Evolutionary conservation across 1,284 basidiomycete species (phyloP).

Genomic region (Tilletia setariae): DNA sequence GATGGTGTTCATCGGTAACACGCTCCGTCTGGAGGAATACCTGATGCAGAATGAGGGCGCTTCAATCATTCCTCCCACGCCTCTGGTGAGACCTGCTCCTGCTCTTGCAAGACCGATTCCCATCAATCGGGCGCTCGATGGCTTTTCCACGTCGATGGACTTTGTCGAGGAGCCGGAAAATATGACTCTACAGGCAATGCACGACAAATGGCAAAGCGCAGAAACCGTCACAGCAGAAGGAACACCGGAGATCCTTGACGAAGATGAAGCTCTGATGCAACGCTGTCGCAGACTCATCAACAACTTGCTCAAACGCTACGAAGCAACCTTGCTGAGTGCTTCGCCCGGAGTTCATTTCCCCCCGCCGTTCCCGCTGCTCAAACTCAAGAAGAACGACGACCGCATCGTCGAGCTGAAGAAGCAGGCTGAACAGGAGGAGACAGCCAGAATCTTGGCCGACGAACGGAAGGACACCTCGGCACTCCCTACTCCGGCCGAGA

Average conservation of each 20-base stretch:
- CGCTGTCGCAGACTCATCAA: slow-evolving; percentile 21
- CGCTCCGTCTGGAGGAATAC: slow-evolving; percentile 88
- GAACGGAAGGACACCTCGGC: slow-evolving; percentile 8
- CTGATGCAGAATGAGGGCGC: slow-evolving; percentile 80
- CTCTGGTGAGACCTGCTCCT: not conserved
- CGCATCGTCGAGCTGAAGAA: slow-evolving; percentile 5
- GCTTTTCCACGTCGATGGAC: slow-evolving; percentile 25
- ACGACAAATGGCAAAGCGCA: slow-evolving; percentile 25
- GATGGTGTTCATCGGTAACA: slow-evolving; percentile 81
- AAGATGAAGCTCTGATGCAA: not conserved
- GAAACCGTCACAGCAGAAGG: not conserved
- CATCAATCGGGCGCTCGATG: not conserved
- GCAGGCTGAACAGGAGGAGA: slow-evolving; percentile 15
- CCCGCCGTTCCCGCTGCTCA: slow-evolving; percentile 77
- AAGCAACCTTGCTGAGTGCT: slow-evolving; percentile 79
- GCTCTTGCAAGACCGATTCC: not conserved
- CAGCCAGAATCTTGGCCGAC: slow-evolving; percentile 12
- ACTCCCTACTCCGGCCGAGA: not conserved
- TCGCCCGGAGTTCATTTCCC: slow-evolving; percentile 84
- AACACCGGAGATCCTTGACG: slow-evolving; percentile 15
- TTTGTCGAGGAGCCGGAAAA: slow-evolving; percentile 33
- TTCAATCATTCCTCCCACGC: slow-evolving; percentile 21
- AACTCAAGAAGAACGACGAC: slow-evolving; percentile 67
- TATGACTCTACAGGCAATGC: slow-evolving; percentile 30
- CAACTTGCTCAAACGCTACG: slow-evolving; percentile 74